Evolutionary conservation across 768 basidiomycete genomes (phyloP), one percentile per base, ranked within the genome.

Genomic region (Phanerochaete carnosa): DNA sequence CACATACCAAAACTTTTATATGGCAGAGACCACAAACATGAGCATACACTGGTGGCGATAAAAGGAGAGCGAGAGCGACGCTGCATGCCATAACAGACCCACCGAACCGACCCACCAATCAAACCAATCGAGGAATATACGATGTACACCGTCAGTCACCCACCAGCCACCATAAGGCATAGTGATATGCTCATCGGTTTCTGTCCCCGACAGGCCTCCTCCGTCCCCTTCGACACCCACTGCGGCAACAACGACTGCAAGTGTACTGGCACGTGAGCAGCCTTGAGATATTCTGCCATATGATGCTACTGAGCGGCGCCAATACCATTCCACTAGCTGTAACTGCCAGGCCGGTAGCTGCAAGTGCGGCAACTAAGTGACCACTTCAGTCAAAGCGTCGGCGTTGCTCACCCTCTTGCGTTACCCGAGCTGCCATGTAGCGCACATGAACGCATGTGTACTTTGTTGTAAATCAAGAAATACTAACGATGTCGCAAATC

Each of bases 291-390:
- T 5, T 4, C 22, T 8, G 45, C 45, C 8, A 46, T 8, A 6
- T n/a, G 45, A 46, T n/a, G 7, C 8, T 8, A 46, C 45, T 39
- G 37, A 39, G 19, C 19, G 57, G 32, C 33, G 33, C 33, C 15
- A 15, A 35, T 7, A 35, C 33, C 8, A 35, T 15, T 15, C 22
- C 25, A 43, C 12, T 52, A 87, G 85, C 62, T 89, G 86, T 77
- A 57, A 60, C 25, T 87, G 87, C 81, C 79, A 82, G 74, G 68
- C 83, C 54, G 82, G 79, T 55, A 80, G 81, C 62, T 87, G 85
- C 86, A 87, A 86, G 73, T 89, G 84, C 16, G 23, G 47, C 23
- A 49, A 25, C 5, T 43, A 43, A 43, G 16, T 19, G 37, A 5
- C 46, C 26, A 9, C 28, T 15, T 32, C 12, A n/a, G 3, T 8